Percentiles rank a stretch among this genome's conserved stretches.
Conservation (phyloP, 129 eudicot genomes). For the Chrysanthemum makinoi region DNA sequence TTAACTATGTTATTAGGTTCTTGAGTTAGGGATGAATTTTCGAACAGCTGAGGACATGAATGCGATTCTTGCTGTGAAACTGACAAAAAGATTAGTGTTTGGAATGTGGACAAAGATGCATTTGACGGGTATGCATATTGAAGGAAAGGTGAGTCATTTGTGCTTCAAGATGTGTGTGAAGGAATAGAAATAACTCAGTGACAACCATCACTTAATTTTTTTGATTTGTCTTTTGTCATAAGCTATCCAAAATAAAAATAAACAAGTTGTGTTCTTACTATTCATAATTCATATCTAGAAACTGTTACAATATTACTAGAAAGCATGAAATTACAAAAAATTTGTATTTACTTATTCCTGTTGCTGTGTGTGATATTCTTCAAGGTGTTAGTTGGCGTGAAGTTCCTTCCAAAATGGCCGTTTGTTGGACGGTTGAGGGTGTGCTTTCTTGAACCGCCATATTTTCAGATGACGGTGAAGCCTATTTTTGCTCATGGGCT, state of each 20-base stretch:
- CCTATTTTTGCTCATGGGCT: constrained; percentile 87
- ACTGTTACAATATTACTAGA: no score
- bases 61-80: constrained; percentile 74
- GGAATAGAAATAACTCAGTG: neutral
- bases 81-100: constrained; percentile 74
- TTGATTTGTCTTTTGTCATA: no score
- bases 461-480: constrained; percentile 94
- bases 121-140: constrained; percentile 85
- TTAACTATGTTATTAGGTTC: constrained; percentile 40
- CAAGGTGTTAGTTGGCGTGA: constrained; percentile 89
- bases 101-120: constrained; percentile 92
- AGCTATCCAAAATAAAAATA: no score
- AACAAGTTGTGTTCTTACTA: no score
- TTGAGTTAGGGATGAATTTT: constrained; percentile 87
- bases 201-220: no score
- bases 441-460: constrained; percentile 91
- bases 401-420: constrained; percentile 81
- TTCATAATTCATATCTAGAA: no score
- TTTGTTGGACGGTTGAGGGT: constrained; percentile 79
- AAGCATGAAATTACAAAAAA: no score
- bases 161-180: neutral
- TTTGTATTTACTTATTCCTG: neutral
- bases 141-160: constrained; percentile 69
- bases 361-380: constrained; percentile 11
- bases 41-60: constrained; percentile 93